A percentile compares a stretch with the other conserved stretches of the same genome.
Evolutionary conservation across 225 moss, liverwort and hornwort species (phyloP).

Genomic region (Antitrichia curtipendula): DNA sequence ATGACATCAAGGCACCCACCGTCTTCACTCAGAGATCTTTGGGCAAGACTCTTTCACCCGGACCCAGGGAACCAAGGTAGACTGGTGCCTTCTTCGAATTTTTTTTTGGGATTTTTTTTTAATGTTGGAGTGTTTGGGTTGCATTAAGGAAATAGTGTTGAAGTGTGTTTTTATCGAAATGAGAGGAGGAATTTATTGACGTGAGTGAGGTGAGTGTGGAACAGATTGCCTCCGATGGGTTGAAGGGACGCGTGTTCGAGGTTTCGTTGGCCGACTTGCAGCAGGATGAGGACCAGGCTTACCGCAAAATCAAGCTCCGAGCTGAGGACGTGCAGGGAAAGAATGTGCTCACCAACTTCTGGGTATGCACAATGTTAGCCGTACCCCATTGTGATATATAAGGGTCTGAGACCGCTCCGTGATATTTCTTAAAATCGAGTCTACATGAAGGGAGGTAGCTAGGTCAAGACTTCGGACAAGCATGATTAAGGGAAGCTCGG

Average conservation of each 20-base stretch:
- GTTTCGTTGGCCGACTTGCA: neutral
- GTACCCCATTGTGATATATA: neutral
- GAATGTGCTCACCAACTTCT: conserved; percentile 79
- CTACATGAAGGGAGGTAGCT: neutral
- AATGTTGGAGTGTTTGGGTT: neutral
- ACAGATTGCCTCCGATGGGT: neutral
- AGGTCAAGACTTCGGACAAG: neutral
- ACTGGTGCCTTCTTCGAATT: neutral
- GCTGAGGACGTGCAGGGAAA: neutral
- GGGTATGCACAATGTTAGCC: conserved; percentile 44
- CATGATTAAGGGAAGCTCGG: neutral
- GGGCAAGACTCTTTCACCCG: neutral
- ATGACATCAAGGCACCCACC: neutral
- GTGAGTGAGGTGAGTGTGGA: neutral
- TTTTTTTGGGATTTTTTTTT: neutral
- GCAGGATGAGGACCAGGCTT: neutral
- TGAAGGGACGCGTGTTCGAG: neutral
- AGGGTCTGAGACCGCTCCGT: neutral
- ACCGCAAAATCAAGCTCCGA: neutral
- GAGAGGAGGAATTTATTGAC: neutral
- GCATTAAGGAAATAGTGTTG: neutral
- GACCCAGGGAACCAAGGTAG: conserved; percentile 25
- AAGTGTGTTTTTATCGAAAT: too few relatives aligned
- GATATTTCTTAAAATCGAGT: neutral
- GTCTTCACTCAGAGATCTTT: neutral